phyloP scores from a whole-genome alignment of 2,329 filamentous ascomycete species.

The Fusarium brevicatenulatum region DNA sequence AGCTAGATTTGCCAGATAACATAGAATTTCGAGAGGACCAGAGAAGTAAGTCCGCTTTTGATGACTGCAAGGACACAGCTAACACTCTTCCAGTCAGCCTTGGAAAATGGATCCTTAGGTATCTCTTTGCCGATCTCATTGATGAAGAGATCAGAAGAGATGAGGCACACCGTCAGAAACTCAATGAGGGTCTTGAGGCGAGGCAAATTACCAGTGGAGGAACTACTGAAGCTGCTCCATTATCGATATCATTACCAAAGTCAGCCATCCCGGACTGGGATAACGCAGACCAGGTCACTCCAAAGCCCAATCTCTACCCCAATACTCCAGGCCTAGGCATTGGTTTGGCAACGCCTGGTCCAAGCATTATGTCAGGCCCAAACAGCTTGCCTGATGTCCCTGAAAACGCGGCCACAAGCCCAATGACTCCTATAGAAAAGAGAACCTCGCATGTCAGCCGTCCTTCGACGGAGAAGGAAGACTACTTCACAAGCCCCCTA shows the following conservation, averaged over 20 bases:
- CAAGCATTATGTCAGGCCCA: slow-evolving; percentile 35
- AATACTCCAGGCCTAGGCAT: slow-evolving; percentile 82
- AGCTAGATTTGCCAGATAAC: slow-evolving; percentile 77
- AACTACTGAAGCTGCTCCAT: slow-evolving; percentile 65
- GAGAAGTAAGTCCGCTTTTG: slow-evolving; percentile 71
- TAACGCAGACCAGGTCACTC: slow-evolving; percentile 60
- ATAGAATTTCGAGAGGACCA: slow-evolving; percentile 91
- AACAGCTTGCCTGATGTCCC: slow-evolving; percentile 58
- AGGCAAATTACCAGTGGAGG: slow-evolving; percentile 57
- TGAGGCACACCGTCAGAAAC: slow-evolving; percentile 73
- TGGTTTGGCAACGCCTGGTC: slow-evolving; percentile 75
- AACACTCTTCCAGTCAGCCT: slow-evolving; percentile 77
- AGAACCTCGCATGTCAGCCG: slow-evolving; percentile 65
- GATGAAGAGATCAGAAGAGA: slow-evolving; percentile 91
- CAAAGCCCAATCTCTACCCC: slow-evolving; percentile 73
- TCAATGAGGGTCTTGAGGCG: slow-evolving; percentile 72
- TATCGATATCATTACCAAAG: slow-evolving; percentile 63
- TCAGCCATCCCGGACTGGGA: slow-evolving; percentile 50
- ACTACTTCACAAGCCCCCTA: slow-evolving; percentile 80
- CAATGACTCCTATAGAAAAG: slow-evolving; percentile 63
- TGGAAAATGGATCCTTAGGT: slow-evolving; percentile 94
- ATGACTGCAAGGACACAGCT: slow-evolving; percentile 24
- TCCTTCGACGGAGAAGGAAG: slow-evolving; percentile 71
- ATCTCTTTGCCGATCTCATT: slow-evolving; percentile 88
- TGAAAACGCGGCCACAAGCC: slow-evolving; percentile 57